phyloP scores from a whole-genome alignment of 1,284 basidiomycete genomes.

The Anthracocystis setariae region DNA sequence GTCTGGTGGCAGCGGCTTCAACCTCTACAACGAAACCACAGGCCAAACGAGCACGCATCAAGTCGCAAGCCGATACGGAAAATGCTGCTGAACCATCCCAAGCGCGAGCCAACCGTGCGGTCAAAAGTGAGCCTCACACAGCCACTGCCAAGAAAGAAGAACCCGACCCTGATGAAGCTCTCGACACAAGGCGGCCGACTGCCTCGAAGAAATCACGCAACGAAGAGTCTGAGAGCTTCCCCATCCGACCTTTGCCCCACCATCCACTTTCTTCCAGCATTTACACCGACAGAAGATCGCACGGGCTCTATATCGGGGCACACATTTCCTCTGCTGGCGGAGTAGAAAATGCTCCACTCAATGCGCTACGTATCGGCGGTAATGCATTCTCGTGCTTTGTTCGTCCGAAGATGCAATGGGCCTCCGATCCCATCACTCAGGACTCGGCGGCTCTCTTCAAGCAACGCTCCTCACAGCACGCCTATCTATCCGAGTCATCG shows the following conservation, averaged over 20 bases:
- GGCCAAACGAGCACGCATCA: slow-evolving; percentile 15
- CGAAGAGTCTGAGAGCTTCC: slow-evolving; percentile 17
- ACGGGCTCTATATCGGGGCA: slow-evolving; percentile 73
- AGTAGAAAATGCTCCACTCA: slow-evolving; percentile 77
- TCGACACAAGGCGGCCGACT: neutral
- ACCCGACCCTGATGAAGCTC: slow-evolving; percentile 5
- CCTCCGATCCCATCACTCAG: slow-evolving; percentile 73
- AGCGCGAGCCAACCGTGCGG: neutral
- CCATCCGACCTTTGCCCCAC: slow-evolving; percentile 13
- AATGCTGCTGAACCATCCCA: neutral
- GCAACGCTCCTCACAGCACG: slow-evolving; percentile 14
- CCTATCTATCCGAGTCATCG: slow-evolving; percentile 13
- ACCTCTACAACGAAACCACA: neutral
- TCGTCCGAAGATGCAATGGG: slow-evolving; percentile 85
- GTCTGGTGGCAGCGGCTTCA: neutral
- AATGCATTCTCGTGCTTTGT: slow-evolving; percentile 85
- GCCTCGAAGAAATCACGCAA: slow-evolving; percentile 21
- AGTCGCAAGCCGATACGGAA: slow-evolving; percentile 3
- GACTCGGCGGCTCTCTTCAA: slow-evolving; percentile 69
- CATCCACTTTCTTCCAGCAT: neutral
- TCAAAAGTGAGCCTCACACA: slow-evolving; percentile 3
- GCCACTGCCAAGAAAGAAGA: slow-evolving; percentile 6
- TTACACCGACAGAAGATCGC: slow-evolving; percentile 12
- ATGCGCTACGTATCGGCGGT: slow-evolving; percentile 75
- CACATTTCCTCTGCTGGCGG: slow-evolving; percentile 84